Percentiles rank a stretch among this genome's conserved stretches.
These are phyloP conservation scores for Parathielavia hyrcaniae DNA, from an alignment of 495 filamentous ascomycete genomes.

Conservation along the genomic window DNA sequence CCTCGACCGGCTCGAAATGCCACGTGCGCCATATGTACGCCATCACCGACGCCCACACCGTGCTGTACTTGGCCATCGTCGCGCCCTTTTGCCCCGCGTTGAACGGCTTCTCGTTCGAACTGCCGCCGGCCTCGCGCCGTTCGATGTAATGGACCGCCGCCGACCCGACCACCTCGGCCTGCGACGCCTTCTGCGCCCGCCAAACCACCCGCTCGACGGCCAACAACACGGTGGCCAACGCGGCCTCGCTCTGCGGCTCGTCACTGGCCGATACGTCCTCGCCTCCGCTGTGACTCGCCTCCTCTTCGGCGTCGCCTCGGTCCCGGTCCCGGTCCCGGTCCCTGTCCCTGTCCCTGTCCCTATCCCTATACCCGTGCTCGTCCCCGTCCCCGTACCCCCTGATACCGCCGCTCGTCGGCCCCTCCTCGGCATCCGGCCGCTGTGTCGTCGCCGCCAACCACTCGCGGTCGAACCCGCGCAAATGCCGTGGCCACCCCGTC, in stretches of 20 bases:
- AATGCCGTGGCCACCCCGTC: conserved; percentile 1
- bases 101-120: conserved; percentile 5
- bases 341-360: not conserved
- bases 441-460: not conserved
- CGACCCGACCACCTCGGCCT: conserved; percentile 2
- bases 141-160: not conserved
- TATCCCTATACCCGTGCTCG: not conserved
- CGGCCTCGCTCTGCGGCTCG: not conserved
- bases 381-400: not conserved
- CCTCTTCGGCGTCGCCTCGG: not conserved
- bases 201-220: conserved; percentile 3
- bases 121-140: not conserved
- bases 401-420: not conserved
- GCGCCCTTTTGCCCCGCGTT: not conserved
- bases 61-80: not conserved
- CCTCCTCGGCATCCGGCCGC: not conserved
- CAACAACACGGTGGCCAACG: not conserved
- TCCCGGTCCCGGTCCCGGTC: not conserved
- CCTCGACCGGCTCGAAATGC: not conserved
- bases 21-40: not conserved
- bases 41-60: not conserved
- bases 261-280: no score
- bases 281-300: not conserved
- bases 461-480: not conserved
- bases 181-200: conserved; percentile 1